These are phyloP conservation scores for Aspergillus tanneri DNA, from an alignment of 2,329 filamentous ascomycete species.

Conservation along the genomic window DNA sequence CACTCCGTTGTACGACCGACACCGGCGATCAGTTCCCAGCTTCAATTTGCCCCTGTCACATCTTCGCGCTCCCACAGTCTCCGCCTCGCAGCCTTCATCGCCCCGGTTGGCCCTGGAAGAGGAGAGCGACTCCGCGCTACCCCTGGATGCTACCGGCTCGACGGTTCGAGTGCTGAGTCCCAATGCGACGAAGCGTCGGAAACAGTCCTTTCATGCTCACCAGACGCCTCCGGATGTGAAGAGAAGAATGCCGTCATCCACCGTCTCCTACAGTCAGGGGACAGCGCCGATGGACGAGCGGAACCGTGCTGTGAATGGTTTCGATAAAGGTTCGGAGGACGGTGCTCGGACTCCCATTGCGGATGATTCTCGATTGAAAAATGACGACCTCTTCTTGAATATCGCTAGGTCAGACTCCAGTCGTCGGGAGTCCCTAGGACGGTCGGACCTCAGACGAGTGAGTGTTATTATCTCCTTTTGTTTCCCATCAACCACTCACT, in stretches of 20 bases:
- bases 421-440: constrained; percentile 38
- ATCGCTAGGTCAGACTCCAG: constrained; percentile 45
- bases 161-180: constrained; percentile 25
- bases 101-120: constrained; percentile 14
- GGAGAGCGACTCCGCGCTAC: constrained; percentile 17
- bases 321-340: constrained; percentile 29
- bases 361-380: constrained; percentile 40
- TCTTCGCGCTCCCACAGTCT: constrained; percentile 22
- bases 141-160: constrained; percentile 26
- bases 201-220: constrained; percentile 24
- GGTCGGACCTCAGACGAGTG: constrained; percentile 41
- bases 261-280: constrained; percentile 31
- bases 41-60: constrained; percentile 21
- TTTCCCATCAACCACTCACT: background rate
- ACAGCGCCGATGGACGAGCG: constrained; percentile 28
- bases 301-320: constrained; percentile 25
- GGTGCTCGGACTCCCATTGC: constrained; percentile 34
- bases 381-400: constrained; percentile 49
- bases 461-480: constrained; percentile 20
- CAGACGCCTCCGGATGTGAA: constrained; percentile 31
- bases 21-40: constrained; percentile 31
- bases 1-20: constrained; percentile 36
- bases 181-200: constrained; percentile 33
- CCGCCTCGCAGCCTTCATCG: constrained; percentile 18
- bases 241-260: constrained; percentile 33